phyloP scores from a whole-genome alignment of 768 basidiomycete genomes.

The Panellus pusillus region DNA sequence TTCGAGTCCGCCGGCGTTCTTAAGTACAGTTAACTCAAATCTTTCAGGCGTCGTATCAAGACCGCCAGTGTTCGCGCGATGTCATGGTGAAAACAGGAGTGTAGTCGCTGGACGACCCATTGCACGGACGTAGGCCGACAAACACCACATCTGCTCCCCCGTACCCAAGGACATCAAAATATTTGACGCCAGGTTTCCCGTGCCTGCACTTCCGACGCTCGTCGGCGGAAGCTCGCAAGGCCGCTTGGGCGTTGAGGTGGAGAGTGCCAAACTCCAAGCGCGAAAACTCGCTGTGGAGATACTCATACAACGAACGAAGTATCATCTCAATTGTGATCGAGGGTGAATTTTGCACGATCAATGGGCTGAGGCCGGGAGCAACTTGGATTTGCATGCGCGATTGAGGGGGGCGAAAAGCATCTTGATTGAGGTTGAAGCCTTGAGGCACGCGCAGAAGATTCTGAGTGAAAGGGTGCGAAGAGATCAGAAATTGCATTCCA shows the following conservation, averaged over 20 bases:
- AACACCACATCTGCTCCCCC: neutral
- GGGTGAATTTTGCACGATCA: neutral
- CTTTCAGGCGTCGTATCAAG: too few relatives aligned
- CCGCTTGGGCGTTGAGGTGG: neutral
- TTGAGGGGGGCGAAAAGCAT: constrained; percentile 7
- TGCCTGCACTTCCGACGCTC: neutral
- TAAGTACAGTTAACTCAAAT: too few relatives aligned
- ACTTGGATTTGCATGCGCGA: constrained; percentile 10
- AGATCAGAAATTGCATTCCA: neutral
- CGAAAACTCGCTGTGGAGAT: constrained; percentile 4
- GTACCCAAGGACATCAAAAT: constrained; percentile 14
- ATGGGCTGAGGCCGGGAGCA: neutral
- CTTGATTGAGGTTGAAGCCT: constrained; percentile 1
- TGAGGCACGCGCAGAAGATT: constrained; percentile 19
- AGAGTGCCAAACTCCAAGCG: neutral
- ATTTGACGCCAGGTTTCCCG: neutral
- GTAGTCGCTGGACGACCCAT: neutral
- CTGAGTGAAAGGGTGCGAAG: constrained; percentile 10
- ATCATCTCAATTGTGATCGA: constrained; percentile 8
- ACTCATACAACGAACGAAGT: constrained; percentile 3
- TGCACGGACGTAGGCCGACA: constrained; percentile 6
- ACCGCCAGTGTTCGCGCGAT: neutral
- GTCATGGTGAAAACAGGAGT: neutral
- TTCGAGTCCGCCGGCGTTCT: too few relatives aligned
- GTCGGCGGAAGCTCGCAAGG: neutral